Evolutionary conservation across 1,284 basidiomycete genomes (phyloP).

Genomic region (Moesziomyces sp.): DNA sequence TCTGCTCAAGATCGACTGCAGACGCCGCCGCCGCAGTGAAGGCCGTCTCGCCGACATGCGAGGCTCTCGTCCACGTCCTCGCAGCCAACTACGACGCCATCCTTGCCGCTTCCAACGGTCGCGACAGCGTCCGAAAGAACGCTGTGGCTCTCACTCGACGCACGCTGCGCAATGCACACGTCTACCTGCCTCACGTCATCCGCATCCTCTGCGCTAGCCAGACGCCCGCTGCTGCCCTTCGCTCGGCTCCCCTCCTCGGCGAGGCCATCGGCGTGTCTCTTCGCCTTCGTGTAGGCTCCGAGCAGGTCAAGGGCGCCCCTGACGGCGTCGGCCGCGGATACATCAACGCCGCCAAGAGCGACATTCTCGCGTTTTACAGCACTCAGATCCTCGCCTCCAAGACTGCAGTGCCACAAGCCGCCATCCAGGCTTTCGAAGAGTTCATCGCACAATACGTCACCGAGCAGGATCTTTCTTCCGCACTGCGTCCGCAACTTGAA

Average conservation of each 20-base stretch:
- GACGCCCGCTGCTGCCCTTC: slow-evolving; percentile 33
- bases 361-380: slow-evolving; percentile 56
- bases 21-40: neutral
- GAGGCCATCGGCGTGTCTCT: slow-evolving; percentile 48
- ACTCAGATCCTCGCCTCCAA: slow-evolving; percentile 60
- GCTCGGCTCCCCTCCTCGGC: slow-evolving; percentile 49
- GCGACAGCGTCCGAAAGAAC: slow-evolving; percentile 30
- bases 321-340: slow-evolving; percentile 47
- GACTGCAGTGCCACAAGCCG: slow-evolving; percentile 37
- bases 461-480: slow-evolving; percentile 40
- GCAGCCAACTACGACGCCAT: slow-evolving; percentile 53
- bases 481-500: slow-evolving; percentile 60
- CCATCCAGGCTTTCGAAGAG: slow-evolving; percentile 46
- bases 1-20: slow-evolving; percentile 70
- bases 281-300: slow-evolving; percentile 51
- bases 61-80: slow-evolving; percentile 41
- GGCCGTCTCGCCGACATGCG: slow-evolving; percentile 25
- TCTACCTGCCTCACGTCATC: slow-evolving; percentile 46
- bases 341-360: slow-evolving; percentile 28
- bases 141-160: slow-evolving; percentile 38
- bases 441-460: slow-evolving; percentile 53
- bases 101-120: slow-evolving; percentile 18
- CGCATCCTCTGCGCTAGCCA: slow-evolving; percentile 34
- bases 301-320: slow-evolving; percentile 46
- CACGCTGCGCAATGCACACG: slow-evolving; percentile 41